Base-by-base conservation (phyloP, 176 grass and related monocot genomes). In the Alloteropsis semialata region DNA sequence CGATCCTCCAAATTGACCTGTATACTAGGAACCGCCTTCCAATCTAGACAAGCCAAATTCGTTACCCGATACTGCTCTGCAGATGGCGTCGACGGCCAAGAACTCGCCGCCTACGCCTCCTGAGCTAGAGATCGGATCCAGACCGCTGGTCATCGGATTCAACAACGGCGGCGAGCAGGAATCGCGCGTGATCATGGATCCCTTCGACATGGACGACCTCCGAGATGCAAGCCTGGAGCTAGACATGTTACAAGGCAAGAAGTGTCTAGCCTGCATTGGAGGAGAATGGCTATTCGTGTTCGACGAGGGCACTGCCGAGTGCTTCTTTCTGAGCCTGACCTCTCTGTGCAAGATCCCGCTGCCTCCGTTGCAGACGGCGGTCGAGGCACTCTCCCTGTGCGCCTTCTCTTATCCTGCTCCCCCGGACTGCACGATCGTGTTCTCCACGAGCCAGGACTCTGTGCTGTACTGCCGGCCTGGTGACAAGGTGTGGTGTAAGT, bases 211-310 rank as follows among this genome's bases (percentile, higher is more conserved):
- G n/a, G n/a, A n/a, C n/a, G n/a, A 15, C 1, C 10, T 15, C 39
- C 5, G 1, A 11, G 39, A 69, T 2, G 36, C 10, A 17, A 43
- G 10, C 22, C 0, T 25, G 4, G 39, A 44, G 66, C 0, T 69
- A 2, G 12, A 69, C 12, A 69, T 27, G 22, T 5, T 85, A 14
- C 5, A 42, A 10, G 82, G 60, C 3, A 74, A 78, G 15, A 0
- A n/a, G n/a, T 78, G 55, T 11, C 56, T 85, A 19, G 82, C 51
- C 38, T 61, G 38, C 7, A 24, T 85, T 14, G 13, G 22, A 22
- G 41, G 64, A 38, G 45, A 78, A 18, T 85, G 82, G 73, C 44
- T 85, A 15, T 22, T 85, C 48, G 57, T 85, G 29, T 36, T 76
- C 1, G 59, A 44, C 18, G 2, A 63, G 24, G 2, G 4, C 22